A percentile compares a stretch with the other conserved stretches of the same genome.
phyloP scores from a whole-genome alignment of 495 filamentous ascomycete species.

The Monascus purpureus region DNA sequence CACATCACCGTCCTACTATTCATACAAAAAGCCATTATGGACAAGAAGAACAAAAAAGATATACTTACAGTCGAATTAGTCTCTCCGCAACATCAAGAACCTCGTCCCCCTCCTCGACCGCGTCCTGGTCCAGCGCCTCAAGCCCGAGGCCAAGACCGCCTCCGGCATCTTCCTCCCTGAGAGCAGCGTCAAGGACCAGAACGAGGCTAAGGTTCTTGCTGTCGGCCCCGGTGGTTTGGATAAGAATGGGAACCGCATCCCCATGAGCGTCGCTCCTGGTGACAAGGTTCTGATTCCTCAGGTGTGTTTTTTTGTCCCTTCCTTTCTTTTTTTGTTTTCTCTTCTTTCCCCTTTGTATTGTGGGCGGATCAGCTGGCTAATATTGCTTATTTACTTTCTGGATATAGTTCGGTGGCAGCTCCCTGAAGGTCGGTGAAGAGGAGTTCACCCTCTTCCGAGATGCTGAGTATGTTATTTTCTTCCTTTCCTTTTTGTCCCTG shows the following conservation, averaged over 20 bases:
- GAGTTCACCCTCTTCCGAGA: conserved; percentile 94
- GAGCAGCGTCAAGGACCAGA: conserved; percentile 92
- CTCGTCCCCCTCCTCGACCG: conserved; percentile 96
- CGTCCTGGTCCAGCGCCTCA: conserved; percentile 94
- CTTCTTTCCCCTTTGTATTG: background rate
- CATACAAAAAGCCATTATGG: no score
- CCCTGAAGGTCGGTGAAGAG: conserved; percentile 93
- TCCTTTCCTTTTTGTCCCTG: background rate
- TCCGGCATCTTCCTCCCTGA: conserved; percentile 95
- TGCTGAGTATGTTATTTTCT: conserved; percentile 60
- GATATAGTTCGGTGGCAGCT: conserved; percentile 77
- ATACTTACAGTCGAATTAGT: conserved; percentile 7
- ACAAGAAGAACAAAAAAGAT: no score
- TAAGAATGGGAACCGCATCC: conserved; percentile 73
- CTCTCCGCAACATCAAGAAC: conserved; percentile 89
- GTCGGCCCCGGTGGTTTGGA: conserved; percentile 81
- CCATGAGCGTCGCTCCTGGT: conserved; percentile 64
- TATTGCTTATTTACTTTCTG: conserved; percentile 11
- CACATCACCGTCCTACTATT: no score
- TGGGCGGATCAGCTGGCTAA: background rate
- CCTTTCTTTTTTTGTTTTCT: background rate
- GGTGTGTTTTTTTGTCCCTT: conserved; percentile 39
- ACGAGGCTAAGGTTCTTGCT: conserved; percentile 90
- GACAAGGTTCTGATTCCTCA: conserved; percentile 95
- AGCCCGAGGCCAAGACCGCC: conserved; percentile 91